Evolutionary conservation across 805 yeast genomes (phyloP), one percentile per base, ranked within the genome.

Genomic region (Debaryomyces castellii): DNA sequence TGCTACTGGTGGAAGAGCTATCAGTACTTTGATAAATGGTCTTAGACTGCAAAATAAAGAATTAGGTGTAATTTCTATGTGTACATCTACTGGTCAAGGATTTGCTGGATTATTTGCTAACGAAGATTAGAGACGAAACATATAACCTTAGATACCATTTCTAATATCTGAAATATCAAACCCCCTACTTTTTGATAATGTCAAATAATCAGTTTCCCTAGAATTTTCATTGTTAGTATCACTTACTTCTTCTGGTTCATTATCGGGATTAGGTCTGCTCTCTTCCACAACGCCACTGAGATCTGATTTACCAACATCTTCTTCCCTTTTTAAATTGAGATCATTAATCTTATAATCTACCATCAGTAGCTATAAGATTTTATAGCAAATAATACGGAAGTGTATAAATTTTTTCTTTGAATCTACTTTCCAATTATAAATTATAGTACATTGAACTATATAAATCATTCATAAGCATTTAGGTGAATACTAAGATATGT

Each of bases 1-100:
- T 33, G 84, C 89, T 52, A 87, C 94, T 18, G 67, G 73, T 3
- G 81, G 77, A 22, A 55, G 75, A 44, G 53, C 63, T 16, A 52
- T 63, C 12, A 57, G 70, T 11, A 70, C 73, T 2, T 56, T 71
- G 37, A 36, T 69, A 30, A 66, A 66, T 39, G 71, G 68, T 3
- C 55, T 70, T 37, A 48, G 50, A 22, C 54, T 59, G 4, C 54
- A 53, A 39, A 61, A 57, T 18, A 59, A 60, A 20, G 59, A 67
- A 41, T 36, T 67, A 1, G 75, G 74, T n/a, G 62, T 70, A 23
- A 55, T 70, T 5, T 67, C 72, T 4, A 69, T 71, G 75, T 70
- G 75, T 44, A 66, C 66, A 27, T 64, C 70, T 20, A 69, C 73
- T 7, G 74, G 73, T 7, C 71, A 66, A 6, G 46, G 67, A 32